Evolutionary conservation across 768 basidiomycete genomes (phyloP), one percentile per base, ranked within the genome.

Genomic region (Macrocybe gigantea): DNA sequence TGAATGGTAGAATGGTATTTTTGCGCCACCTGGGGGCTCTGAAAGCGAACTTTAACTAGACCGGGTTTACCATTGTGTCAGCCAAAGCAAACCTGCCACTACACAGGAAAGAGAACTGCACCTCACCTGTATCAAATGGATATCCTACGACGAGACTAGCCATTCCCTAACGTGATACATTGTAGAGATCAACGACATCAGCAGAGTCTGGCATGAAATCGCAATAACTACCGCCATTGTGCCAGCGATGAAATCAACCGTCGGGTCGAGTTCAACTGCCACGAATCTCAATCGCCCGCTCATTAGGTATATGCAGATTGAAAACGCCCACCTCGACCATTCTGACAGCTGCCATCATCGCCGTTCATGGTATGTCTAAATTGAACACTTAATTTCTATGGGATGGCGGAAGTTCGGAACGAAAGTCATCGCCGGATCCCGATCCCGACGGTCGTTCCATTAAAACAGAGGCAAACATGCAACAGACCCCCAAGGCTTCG

Each of bases 1-100:
- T 83, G 67, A n/a, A 78, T 56, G 0, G 81, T 85, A 5, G 83
- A 83, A 14, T 61, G 68, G 56, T 92, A 91, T 56, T 66, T 79
- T 3, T 59, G 56, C 9, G 78, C 71, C 12, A 80, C 73, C 15
- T 68, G 62, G 0, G 84, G 83, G 55, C 72, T 84, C 61, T 92
- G 89, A 49, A 90, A 77, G 35, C 88, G 78, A 11, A 89, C 87
- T 70, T 92, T 92, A 53, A 91, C 88, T 86, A 54, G 7, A 44
- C 37, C 29, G 43, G 22, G 1, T 22, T 22, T 14, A 30, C 4
- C 33, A 30, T n/a, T 33, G 7, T 22, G 31, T 48, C 34, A 15
- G 42, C 13, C 12, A 13, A 12, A 15, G 39, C 22, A 22, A 22
- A 22, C 22, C 22, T 41, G 13, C 12, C 12, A 41, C 5, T 32